Evolutionary conservation across 371 early-diverging fungal species (phyloP).

Genomic region (Mortierella sp.): DNA sequence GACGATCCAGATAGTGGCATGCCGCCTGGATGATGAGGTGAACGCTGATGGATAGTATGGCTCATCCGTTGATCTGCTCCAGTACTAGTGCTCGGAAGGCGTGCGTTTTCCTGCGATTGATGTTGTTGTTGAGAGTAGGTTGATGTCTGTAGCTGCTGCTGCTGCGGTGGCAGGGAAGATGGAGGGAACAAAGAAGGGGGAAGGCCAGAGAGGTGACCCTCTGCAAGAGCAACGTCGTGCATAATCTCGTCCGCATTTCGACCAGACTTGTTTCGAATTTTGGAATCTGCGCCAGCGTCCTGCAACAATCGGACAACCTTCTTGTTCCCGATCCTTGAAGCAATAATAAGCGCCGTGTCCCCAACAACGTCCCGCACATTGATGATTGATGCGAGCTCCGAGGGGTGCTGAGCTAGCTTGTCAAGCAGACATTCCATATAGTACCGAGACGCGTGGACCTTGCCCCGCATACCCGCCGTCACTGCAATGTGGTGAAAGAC

Average conservation of each 20-base stretch:
- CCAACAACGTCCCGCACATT: conserved; percentile 90
- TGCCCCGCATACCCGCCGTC: conserved; percentile 79
- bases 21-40: conserved; percentile 12
- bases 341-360: conserved; percentile 92
- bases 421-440: conserved; percentile 90
- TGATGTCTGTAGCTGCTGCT: conserved; percentile 4
- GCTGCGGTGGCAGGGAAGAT: conserved; percentile 12
- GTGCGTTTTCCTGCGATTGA: conserved; percentile 13
- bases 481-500: conserved; percentile 95
- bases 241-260: conserved; percentile 72
- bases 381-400: conserved; percentile 76
- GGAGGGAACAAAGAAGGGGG: conserved; percentile 1
- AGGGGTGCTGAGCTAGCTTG: conserved; percentile 63
- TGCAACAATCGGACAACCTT: conserved; percentile 78
- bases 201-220: conserved; percentile 16
- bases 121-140: background rate
- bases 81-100: too few relatives aligned
- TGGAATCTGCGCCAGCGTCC: conserved; percentile 84
- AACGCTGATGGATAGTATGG: conserved; percentile 15
- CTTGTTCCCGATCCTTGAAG: conserved; percentile 83
- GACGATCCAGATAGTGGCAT: conserved; percentile 22
- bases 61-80: conserved; percentile 10
- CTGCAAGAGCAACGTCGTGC: conserved; percentile 49
- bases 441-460: conserved; percentile 82
- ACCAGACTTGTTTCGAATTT: conserved; percentile 82